Conservation (phyloP, 1,284 basidiomycete species). For the Apiotrichum sp. region DNA sequence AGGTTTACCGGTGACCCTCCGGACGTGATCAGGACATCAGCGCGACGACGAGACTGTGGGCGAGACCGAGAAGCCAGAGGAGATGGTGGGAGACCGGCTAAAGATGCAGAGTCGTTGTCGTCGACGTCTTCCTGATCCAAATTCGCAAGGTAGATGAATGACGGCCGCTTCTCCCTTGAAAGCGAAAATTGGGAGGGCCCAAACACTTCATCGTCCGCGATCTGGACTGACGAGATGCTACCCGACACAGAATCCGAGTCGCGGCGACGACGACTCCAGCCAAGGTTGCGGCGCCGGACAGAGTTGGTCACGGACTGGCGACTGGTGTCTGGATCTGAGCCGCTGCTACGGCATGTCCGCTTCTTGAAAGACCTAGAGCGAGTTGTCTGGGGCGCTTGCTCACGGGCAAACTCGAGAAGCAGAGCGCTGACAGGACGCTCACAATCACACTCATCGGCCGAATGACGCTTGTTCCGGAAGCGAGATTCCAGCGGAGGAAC, state of each 20-base stretch:
- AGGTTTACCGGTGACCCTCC: constrained; percentile 3
- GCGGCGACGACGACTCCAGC: constrained; percentile 32
- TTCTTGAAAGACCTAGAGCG: constrained; percentile 1
- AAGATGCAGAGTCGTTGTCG: not conserved
- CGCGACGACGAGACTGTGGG: not conserved
- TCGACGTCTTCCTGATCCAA: not conserved
- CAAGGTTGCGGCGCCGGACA: constrained; percentile 30
- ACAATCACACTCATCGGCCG: constrained; percentile 13
- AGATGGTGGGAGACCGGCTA: too few species aligned
- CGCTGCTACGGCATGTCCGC: constrained; percentile 5
- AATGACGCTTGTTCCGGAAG: constrained; percentile 20
- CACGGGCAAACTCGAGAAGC: constrained; percentile 29
- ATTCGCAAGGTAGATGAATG: not conserved
- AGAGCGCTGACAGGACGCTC: constrained; percentile 15
- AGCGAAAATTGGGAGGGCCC: not conserved
- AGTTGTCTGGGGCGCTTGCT: constrained; percentile 7
- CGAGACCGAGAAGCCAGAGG: too few species aligned
- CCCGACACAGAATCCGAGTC: constrained; percentile 16
- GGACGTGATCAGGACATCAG: not conserved
- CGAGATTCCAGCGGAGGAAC: constrained; percentile 13
- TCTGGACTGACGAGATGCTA: not conserved
- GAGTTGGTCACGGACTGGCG: constrained; percentile 23
- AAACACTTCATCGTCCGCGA: not conserved
- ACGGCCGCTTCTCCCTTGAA: not conserved
- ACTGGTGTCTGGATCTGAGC: not conserved